These are phyloP conservation scores for Tuber melanosporum DNA, from an alignment of 495 filamentous ascomycete species.

Conservation along the genomic window DNA sequence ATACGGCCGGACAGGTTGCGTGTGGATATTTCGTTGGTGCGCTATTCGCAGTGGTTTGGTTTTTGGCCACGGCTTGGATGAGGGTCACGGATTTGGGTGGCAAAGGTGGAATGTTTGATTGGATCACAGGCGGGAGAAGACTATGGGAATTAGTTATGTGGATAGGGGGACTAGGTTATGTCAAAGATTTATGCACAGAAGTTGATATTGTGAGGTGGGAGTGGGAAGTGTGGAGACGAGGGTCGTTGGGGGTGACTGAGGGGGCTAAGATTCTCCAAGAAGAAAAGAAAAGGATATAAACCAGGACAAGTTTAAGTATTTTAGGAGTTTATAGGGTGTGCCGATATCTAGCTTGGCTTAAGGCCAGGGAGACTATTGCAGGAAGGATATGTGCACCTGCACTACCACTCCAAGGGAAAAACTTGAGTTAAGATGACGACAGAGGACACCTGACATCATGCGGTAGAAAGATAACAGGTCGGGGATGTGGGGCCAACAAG, in stretches of 20 bases:
- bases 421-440: background rate
- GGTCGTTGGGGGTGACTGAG: conserved; percentile 32
- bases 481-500: background rate
- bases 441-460: background rate
- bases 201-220: conserved; percentile 88
- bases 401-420: background rate
- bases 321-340: background rate
- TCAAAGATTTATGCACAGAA: conserved; percentile 78
- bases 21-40: conserved; percentile 68
- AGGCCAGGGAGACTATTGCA: background rate
- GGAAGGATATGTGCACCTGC: background rate
- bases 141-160: conserved; percentile 62
- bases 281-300: conserved; percentile 23
- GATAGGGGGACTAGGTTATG: conserved; percentile 57
- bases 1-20: conserved; percentile 79
- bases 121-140: conserved; percentile 53
- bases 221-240: conserved; percentile 73
- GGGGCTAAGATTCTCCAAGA: conserved; percentile 18
- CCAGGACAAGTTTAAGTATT: background rate
- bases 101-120: conserved; percentile 67
- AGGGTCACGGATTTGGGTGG: conserved; percentile 54
- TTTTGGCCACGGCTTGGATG: conserved; percentile 57
- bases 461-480: background rate
- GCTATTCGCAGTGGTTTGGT: conserved; percentile 72
- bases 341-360: background rate